These are phyloP conservation scores for Mycena metata DNA, from an alignment of 768 basidiomycete species.

Conservation along the genomic window DNA sequence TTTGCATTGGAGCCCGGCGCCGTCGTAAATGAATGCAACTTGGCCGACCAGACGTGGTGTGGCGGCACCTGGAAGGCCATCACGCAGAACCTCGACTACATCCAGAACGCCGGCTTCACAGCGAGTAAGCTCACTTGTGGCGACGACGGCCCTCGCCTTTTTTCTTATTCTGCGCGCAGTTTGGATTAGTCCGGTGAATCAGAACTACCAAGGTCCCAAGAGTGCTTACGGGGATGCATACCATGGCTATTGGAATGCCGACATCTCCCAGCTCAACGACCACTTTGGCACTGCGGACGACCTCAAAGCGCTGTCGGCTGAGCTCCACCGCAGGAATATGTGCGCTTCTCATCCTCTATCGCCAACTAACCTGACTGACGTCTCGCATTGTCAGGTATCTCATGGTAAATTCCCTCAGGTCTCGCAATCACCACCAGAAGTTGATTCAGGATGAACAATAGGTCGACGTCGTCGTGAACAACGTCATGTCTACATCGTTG, in stretches of 20 bases:
- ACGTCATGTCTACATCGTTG: slow-evolving; percentile 80
- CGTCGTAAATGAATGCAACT: slow-evolving; percentile 67
- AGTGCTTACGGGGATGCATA: slow-evolving; percentile 86
- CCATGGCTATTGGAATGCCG: slow-evolving; percentile 88
- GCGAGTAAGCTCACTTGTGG: slow-evolving; percentile 58
- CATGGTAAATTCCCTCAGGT: slow-evolving; percentile 59
- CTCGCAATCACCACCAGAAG: neutral
- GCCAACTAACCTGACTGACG: neutral
- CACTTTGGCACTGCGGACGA: slow-evolving; percentile 77
- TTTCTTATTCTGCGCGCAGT: slow-evolving; percentile 52
- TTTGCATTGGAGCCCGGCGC: slow-evolving; percentile 76
- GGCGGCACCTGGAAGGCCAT: slow-evolving; percentile 88
- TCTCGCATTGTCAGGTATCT: slow-evolving; percentile 63
- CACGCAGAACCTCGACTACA: slow-evolving; percentile 84
- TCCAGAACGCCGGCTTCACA: slow-evolving; percentile 86
- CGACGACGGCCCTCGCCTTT: slow-evolving; percentile 9
- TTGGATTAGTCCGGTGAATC: slow-evolving; percentile 87
- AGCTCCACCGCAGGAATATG: slow-evolving; percentile 81
- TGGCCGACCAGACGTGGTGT: slow-evolving; percentile 76
- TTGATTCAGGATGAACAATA: neutral
- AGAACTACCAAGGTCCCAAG: slow-evolving; percentile 80
- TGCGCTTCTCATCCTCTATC: slow-evolving; percentile 44
- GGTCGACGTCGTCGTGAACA: slow-evolving; percentile 86
- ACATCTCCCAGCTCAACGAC: slow-evolving; percentile 71
- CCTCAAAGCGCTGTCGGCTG: slow-evolving; percentile 70